A percentile compares a stretch with the other conserved stretches of the same genome.
phyloP scores from a whole-genome alignment of 139 green algal species.

The Coelastrella sp. region DNA sequence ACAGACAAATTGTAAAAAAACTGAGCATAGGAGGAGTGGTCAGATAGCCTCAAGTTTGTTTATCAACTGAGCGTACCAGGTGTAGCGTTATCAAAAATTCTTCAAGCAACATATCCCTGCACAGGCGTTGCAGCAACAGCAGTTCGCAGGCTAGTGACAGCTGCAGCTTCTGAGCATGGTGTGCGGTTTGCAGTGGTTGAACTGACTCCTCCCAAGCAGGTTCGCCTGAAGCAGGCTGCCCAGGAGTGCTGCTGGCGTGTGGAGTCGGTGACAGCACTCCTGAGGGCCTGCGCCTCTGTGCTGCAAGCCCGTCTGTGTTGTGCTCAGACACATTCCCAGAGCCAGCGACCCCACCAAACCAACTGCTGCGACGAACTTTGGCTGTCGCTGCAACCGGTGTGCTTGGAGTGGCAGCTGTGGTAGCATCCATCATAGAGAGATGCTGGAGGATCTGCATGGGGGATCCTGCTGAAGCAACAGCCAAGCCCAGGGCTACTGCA shows the following conservation, averaged over 20 bases:
- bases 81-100: conserved; percentile 33
- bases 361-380: background rate
- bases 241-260: background rate
- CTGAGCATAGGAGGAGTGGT: no score
- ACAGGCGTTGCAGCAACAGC: conserved; percentile 42
- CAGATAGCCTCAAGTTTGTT: no score
- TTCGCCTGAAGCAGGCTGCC: background rate
- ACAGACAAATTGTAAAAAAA: no score
- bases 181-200: background rate
- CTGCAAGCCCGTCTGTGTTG: background rate
- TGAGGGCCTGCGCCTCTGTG: background rate
- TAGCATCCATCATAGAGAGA: background rate
- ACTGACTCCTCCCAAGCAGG: background rate
- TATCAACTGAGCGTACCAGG: conserved; percentile 2
- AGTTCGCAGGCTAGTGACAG: conserved; percentile 28
- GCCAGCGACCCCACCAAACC: background rate
- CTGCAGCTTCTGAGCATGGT: background rate
- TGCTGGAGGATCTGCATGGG: background rate
- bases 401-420: background rate
- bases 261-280: background rate
- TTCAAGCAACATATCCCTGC: conserved; percentile 29
- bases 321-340: background rate
- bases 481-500: background rate
- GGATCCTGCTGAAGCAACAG: background rate
- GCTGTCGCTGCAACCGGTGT: background rate